Base-by-base conservation (phyloP, 192 early-diverging fungal species). In the Umbelopsis sp. region DNA sequence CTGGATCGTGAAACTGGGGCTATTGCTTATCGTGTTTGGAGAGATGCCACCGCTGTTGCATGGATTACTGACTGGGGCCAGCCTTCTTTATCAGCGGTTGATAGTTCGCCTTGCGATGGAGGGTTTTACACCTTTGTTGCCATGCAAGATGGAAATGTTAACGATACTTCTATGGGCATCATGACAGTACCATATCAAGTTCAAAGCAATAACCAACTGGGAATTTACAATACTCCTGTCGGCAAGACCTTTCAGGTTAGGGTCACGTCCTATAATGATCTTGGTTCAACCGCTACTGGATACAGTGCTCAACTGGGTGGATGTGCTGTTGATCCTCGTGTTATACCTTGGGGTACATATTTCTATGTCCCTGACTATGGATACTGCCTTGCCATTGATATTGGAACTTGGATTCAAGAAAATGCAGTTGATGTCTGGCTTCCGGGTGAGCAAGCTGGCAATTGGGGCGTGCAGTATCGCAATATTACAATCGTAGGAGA, bases 381-480 rank as follows among this genome's bases (percentile, higher is more conserved):
- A 11, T 62, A 62, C 31, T 62, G 56, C 14, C 26, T 62, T 22
- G 56, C 56, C 12, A 62, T 32, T 20, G 56, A 62, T 34, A 62
- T 62, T 14, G 56, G 56, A 34, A 62, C 56, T 3, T 62, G 56
- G 56, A 62, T 62, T 34, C 56, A 62, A n/a, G 56, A 62, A 17
- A 32, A 62, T 62, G 56, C 56, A 3, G 56, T 62, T 20, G 56
- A 62, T 34, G 34, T 62, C 14, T 62, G 56, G 56, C 29, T 62
- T 2, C 56, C 56, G 2, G 56, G 34, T 32, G 56, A 62, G 12
- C 56, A 62, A 34, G 56, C 56, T 34, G 56, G 56, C 4, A 62
- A 62, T 31, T 62, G 56, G 56, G 56, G 56, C 17, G 56, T 62
- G 4, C 56, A 62, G 14, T 62, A 62, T 20, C 56, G 56, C 31